Evolutionary conservation across 2,329 filamentous ascomycete species (phyloP).

Genomic region (Apiospora pterosperma): DNA sequence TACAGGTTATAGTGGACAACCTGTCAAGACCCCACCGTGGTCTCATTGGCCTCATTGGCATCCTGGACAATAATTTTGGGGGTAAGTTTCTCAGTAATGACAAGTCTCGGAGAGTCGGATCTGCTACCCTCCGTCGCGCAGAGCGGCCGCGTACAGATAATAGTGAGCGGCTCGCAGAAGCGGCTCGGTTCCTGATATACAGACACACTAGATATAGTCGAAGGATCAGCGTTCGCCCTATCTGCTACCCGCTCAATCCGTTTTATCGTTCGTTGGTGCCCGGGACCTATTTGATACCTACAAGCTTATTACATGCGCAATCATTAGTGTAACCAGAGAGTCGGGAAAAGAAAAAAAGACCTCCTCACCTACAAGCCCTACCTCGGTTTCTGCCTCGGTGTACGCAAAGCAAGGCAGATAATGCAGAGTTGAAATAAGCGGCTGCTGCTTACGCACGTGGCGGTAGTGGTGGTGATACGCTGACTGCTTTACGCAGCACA

Average conservation of each 20-base stretch:
- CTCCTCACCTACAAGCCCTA: too few relatives aligned
- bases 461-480: background rate
- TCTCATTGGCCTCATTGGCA: background rate
- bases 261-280: background rate
- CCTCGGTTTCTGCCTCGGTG: too few relatives aligned
- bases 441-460: background rate
- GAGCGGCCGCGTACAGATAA: background rate
- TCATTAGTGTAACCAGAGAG: background rate
- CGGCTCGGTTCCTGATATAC: background rate
- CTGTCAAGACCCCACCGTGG: background rate
- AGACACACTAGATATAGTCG: background rate
- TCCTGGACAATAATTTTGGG: background rate
- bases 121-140: background rate
- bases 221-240: background rate
- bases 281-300: too few relatives aligned
- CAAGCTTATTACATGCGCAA: too few relatives aligned
- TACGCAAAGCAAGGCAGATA: too few relatives aligned
- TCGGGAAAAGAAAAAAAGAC: constrained; percentile 1
- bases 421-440: background rate
- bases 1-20: background rate
- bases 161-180: background rate
- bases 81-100: background rate
- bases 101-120: background rate
- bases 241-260: background rate
- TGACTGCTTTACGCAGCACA: background rate